phyloP scores from a whole-genome alignment of 495 filamentous ascomycete genomes.

The Daldinia concentrica region DNA sequence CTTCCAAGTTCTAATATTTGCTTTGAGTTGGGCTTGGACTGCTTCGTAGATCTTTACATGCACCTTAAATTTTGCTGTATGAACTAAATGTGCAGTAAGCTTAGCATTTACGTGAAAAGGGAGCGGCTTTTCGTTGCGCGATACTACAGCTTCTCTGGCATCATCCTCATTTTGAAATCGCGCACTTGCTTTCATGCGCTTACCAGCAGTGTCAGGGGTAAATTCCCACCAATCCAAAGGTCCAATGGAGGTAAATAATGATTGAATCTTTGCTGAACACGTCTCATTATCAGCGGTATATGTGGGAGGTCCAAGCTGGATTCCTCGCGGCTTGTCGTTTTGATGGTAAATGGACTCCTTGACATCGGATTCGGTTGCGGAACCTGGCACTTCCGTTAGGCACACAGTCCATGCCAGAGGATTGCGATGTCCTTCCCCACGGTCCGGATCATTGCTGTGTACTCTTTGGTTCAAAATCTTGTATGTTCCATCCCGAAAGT shows the following conservation, averaged over 20 bases:
- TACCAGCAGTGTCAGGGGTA: constrained; percentile 16
- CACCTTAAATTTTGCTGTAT: constrained; percentile 52
- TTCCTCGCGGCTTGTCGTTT: background rate
- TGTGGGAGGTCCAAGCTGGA: constrained; percentile 37
- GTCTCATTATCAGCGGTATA: constrained; percentile 30
- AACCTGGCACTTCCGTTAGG: constrained; percentile 39
- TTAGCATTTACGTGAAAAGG: constrained; percentile 36
- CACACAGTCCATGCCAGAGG: constrained; percentile 35
- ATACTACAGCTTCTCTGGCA: constrained; percentile 45
- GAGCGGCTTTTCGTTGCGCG: constrained; percentile 36
- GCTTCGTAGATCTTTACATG: constrained; percentile 48
- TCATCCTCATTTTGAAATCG: constrained; percentile 45
- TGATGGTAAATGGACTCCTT: constrained; percentile 16
- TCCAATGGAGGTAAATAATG: constrained; percentile 43
- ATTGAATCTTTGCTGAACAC: constrained; percentile 30
- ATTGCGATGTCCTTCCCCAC: background rate
- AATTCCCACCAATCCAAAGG: constrained; percentile 49
- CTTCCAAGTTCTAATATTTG: constrained; percentile 33
- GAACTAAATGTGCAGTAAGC: constrained; percentile 46
- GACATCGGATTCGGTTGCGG: constrained; percentile 31
- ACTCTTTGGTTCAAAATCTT: constrained; percentile 17
- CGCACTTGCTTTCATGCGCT: constrained; percentile 47
- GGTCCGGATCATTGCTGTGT: background rate
- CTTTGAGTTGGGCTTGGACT: constrained; percentile 45
- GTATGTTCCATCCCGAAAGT: constrained; percentile 29